Base-by-base conservation (phyloP, 805 yeast species). In the Hanseniaspora occidentalis region DNA sequence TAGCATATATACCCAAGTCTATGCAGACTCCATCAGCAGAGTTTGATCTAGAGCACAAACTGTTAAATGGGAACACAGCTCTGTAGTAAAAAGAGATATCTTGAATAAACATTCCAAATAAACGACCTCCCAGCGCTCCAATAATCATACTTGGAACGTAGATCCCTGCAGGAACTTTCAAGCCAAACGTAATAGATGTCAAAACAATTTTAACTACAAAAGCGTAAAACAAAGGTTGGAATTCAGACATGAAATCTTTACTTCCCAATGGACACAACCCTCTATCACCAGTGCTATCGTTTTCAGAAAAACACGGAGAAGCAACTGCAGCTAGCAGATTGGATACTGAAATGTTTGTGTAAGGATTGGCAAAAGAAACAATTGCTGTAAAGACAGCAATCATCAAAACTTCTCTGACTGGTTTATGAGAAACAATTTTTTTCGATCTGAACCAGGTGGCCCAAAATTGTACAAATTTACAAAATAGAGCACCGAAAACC, bases 131-230 rank as follows among this genome's bases (percentile, higher is more conserved):
- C 22, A 76, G 54, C 2, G 80, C 79, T 0, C 82, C 82, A 18
- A 70, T 62, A 1, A 72, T 75, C 81, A 75, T 75, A 1, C 77
- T 69, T 4, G 82, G 82, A 2, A 76, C 76, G 45, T 75, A 75
- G 11, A 75, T 69, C 4, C 81, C 81, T 35, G 73, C 66, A 1
- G 81, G 81, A 2, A 75, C 58, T 47, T 73, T 75, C 38, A 73
- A 52, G 1, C 81, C 81, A 53, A 73, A 72, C 0, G 79, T 72
- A 11, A 74, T 53, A 19, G 68, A 61, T 5, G 79, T 75, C 23
- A 74, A 54, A 3, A 64, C 42, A 1, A 67, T 45, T 45, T 73
- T 74, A 36, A 70, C 53, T 2, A 62, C 44, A 27, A 74, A 58
- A 3, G 77, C 79, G 45, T 50, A 50, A 0, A 48, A 36, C 11